These are phyloP conservation scores for Pelargonium citronellum DNA, from an alignment of 441 rosid genomes.

Conservation along the genomic window DNA sequence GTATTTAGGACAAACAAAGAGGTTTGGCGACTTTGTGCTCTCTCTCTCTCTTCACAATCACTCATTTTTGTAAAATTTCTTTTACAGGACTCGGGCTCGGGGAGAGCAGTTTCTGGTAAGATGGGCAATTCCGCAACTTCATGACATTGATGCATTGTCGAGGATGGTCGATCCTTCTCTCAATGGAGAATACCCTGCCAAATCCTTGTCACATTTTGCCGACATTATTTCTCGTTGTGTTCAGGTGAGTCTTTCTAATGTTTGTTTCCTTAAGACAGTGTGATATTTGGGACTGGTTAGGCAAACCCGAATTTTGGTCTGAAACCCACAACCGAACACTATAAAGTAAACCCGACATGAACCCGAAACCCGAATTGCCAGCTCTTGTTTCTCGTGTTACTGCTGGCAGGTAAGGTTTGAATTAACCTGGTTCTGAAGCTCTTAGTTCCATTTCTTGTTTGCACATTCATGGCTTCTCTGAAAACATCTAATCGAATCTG, in stretches of 20 bases:
- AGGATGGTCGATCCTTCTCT: constrained; percentile 96
- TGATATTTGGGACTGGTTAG: background rate
- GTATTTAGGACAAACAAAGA: constrained; percentile 30
- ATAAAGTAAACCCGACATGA: no score
- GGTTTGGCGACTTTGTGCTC: background rate
- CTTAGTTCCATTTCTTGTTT: no score
- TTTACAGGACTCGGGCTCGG: constrained; percentile 52
- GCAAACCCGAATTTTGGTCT: background rate
- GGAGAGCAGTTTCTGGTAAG: constrained; percentile 87
- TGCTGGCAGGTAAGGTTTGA: no score
- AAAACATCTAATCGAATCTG: background rate
- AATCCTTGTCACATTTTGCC: constrained; percentile 82
- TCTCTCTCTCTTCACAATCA: background rate
- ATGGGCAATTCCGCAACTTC: constrained; percentile 96
- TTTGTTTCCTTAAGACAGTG: background rate
- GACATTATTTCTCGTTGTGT: constrained; percentile 88
- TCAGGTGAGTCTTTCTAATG: constrained; percentile 48
- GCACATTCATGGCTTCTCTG: no score
- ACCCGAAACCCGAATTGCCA: no score
- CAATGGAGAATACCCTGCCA: constrained; percentile 67
- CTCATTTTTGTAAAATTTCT: constrained; percentile 12
- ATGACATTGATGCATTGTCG: constrained; percentile 81
- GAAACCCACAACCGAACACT: no score
- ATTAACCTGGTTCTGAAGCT: background rate
- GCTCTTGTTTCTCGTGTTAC: no score